These are phyloP conservation scores for Castanea sativa DNA, from an alignment of 306 rosid species.

Conservation along the genomic window DNA sequence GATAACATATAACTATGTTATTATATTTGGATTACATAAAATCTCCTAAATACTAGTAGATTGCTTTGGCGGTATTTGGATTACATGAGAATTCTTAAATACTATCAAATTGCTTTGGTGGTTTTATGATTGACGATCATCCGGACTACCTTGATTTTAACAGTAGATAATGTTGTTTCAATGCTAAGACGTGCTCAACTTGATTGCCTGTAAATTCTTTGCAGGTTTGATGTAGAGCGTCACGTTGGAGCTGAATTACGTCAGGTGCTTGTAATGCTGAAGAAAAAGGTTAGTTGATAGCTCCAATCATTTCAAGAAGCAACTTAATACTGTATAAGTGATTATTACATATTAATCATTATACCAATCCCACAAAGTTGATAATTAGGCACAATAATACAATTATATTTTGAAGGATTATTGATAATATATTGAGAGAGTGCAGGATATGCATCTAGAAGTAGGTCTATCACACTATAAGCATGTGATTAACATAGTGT, in stretches of 20 bases:
- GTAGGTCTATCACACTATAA: constrained; percentile 21
- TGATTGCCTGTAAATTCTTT: neutral
- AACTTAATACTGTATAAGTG: neutral
- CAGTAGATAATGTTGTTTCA: no score
- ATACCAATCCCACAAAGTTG: neutral
- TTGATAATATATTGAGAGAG: neutral
- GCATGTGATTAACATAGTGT: constrained; percentile 14
- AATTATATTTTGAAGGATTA: neutral
- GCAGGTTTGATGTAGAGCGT: neutral
- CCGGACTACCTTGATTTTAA: no score
- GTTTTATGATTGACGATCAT: no score
- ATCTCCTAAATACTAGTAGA: no score
- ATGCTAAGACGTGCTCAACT: neutral
- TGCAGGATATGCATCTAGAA: neutral
- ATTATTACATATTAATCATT: neutral
- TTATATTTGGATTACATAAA: no score
- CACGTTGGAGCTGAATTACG: neutral
- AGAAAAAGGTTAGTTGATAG: neutral
- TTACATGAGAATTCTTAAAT: no score
- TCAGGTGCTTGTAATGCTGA: neutral
- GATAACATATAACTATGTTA: no score
- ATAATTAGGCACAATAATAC: neutral
- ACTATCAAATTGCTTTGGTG: no score
- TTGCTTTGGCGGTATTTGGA: no score
- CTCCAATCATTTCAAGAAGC: neutral